A percentile compares a stretch with the other conserved stretches of the same genome.
phyloP scores from a whole-genome alignment of 2,329 filamentous ascomycete species.

The Fonsecaea multimorphosa region DNA sequence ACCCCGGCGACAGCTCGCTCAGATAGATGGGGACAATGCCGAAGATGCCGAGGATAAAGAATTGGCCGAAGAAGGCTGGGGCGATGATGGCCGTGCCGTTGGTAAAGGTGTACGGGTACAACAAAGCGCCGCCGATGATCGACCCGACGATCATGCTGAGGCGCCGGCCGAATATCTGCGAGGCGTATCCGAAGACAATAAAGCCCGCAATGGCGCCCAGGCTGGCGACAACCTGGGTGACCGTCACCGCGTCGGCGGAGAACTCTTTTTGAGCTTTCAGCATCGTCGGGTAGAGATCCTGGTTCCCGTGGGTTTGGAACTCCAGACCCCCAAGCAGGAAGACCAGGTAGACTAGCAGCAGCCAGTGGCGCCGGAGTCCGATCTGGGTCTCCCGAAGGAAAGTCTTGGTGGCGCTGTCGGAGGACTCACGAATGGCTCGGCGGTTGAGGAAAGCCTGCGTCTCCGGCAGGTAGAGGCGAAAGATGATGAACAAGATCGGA shows the following conservation, averaged over 20 bases:
- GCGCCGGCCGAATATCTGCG: slow-evolving; percentile 72
- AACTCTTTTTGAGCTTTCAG: slow-evolving; percentile 64
- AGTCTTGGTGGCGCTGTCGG: slow-evolving; percentile 66
- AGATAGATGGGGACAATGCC: slow-evolving; percentile 74
- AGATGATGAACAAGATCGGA: slow-evolving; percentile 78
- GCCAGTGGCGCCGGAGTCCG: slow-evolving; percentile 79
- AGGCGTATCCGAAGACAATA: slow-evolving; percentile 69
- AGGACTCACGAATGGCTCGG: slow-evolving; percentile 65
- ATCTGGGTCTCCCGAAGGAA: slow-evolving; percentile 80
- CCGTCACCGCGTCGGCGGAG: slow-evolving; percentile 65
- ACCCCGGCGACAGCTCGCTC: slow-evolving; percentile 67
- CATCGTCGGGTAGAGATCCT: slow-evolving; percentile 69
- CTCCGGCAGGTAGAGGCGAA: slow-evolving; percentile 78
- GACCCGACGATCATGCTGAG: slow-evolving; percentile 70
- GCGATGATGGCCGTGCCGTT: slow-evolving; percentile 70
- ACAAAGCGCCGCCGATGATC: slow-evolving; percentile 72
- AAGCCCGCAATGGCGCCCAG: slow-evolving; percentile 73
- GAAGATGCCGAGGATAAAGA: slow-evolving; percentile 79
- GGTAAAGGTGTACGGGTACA: slow-evolving; percentile 83
- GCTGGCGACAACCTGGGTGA: slow-evolving; percentile 75
- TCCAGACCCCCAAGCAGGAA: slow-evolving; percentile 90
- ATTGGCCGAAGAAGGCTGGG: slow-evolving; percentile 82
- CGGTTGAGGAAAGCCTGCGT: slow-evolving; percentile 73
- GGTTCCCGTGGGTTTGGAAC: slow-evolving; percentile 69
- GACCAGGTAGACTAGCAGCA: slow-evolving; percentile 79